Base-by-base conservation (phyloP, 352 stramenopile genomes). In the Globisporangium megalacanthum region DNA sequence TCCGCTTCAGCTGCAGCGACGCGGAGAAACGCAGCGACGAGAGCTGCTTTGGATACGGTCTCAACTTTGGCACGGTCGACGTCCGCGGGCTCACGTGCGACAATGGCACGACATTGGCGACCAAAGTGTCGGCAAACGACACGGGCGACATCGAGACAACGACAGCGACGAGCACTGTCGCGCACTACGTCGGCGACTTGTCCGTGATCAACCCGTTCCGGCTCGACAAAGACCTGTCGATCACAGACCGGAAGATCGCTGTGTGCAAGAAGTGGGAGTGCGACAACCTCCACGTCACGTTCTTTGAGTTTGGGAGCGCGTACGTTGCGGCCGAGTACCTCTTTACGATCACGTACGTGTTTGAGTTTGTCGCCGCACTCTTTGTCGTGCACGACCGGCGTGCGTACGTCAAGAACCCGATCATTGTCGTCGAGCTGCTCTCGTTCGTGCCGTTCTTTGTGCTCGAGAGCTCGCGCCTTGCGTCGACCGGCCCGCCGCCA, bases 261-360 rank as follows among this genome's bases (percentile, higher is more conserved):
- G 77, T 89, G 31, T 91, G 80, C 67, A 86, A 87, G 55, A 79
- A 82, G 52, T 88, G 76, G 75, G 72, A 91, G 60, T 91, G 80
- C 59, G 77, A 91, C 61, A 86, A 88, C 52, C 49, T 69, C 5
- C 78, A 91, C 61, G 76, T 88, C 56, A 80, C 74, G 3, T 91
- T 88, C 52, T 68, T 91, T 41, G 78, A 91, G 56, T 83, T 86
- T 48, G 76, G 76, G 7, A 54, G 68, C 46, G 69, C 56, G 17
- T 88, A 88, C 61, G 61, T 70, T 17, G 66, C 39, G 9, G 66
- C 85, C 52, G 80, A 91, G 66, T 89, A 89, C 52, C 36, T 86
- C 39, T 89, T 91, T 66, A 86, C 73, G 39, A 33, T 81, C 44
- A 86, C 74, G 29, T 89, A 79, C 35, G 52, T 89, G 31, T 71